Percentiles rank a stretch among this genome's conserved stretches.
Conservation (phyloP, 176 grass and related monocot species). For the Carex littledalei region DNA sequence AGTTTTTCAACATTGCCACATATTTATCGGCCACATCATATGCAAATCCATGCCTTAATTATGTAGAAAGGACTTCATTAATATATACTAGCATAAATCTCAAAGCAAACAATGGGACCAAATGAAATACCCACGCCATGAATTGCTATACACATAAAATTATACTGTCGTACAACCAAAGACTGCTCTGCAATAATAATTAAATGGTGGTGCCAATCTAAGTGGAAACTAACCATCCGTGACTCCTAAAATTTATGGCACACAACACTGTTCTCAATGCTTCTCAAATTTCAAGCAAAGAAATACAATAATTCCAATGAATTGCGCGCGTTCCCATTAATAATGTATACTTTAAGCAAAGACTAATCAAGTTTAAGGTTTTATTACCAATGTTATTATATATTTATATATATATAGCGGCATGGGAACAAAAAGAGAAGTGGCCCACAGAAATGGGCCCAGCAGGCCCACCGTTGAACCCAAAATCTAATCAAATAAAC, state of each 20-base stretch:
- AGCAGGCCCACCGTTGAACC: background rate
- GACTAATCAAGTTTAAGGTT: background rate
- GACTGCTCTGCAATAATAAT: background rate
- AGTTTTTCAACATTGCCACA: background rate
- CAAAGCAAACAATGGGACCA: background rate
- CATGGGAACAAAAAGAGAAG: conserved; percentile 15
- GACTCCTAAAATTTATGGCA: background rate
- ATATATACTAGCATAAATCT: background rate
- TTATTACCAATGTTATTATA: conserved; percentile 5
- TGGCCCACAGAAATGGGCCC: background rate
- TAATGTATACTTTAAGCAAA: background rate
- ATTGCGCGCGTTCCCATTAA: background rate
- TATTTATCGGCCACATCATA: too few species aligned
- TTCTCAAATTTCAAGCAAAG: background rate
- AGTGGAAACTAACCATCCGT: background rate
- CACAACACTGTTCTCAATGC: background rate
- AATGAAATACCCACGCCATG: background rate
- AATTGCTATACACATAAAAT: background rate
- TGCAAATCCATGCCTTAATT: too few species aligned
- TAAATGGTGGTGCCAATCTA: background rate
- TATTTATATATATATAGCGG: conserved; percentile 11
- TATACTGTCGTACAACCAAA: background rate
- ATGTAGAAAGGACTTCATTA: too few species aligned
- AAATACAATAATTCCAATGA: too few species aligned
- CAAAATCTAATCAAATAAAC: conserved; percentile 20